A percentile compares a stretch with the other conserved stretches of the same genome.
Conservation (phyloP, 768 basidiomycete genomes). For the Amyloporia xantha region DNA sequence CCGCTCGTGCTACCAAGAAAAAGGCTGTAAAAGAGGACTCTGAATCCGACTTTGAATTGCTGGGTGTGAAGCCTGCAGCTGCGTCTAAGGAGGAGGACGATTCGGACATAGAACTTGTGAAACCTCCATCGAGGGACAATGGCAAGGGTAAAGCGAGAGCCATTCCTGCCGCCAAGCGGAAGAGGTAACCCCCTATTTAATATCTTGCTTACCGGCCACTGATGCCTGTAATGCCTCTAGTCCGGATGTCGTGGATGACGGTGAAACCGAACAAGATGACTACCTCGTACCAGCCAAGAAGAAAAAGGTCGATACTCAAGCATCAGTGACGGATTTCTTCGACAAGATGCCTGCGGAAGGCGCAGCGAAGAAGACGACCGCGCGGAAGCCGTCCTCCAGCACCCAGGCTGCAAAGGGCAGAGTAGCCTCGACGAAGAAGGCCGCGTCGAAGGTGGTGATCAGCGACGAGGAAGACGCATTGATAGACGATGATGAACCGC, state of each 20-base stretch:
- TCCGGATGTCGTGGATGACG: slow-evolving; percentile 26
- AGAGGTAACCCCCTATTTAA: slow-evolving; percentile 39
- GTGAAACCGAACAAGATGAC: slow-evolving; percentile 37
- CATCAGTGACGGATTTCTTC: slow-evolving; percentile 56
- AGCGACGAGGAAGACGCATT: slow-evolving; percentile 31
- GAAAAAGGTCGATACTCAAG: slow-evolving; percentile 31
- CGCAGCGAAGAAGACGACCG: slow-evolving; percentile 33
- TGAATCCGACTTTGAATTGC: slow-evolving; percentile 40
- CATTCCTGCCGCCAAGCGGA: slow-evolving; percentile 45
- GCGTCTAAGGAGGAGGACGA: slow-evolving; percentile 30
- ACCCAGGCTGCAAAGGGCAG: slow-evolving; percentile 12
- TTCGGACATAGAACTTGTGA: slow-evolving; percentile 33
- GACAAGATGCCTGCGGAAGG: slow-evolving; percentile 29
- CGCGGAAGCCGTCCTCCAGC: slow-evolving; percentile 13
- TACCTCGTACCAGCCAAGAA: slow-evolving; percentile 49
- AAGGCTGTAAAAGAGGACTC: slow-evolving; percentile 30
- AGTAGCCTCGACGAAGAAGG: slow-evolving; percentile 51
- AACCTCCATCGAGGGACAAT: slow-evolving; percentile 24
- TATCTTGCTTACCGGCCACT: not conserved
- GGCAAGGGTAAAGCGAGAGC: slow-evolving; percentile 41
- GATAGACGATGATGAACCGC: slow-evolving; percentile 31
- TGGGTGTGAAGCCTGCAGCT: slow-evolving; percentile 32
- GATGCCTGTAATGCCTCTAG: slow-evolving; percentile 19
- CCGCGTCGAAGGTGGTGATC: slow-evolving; percentile 33
- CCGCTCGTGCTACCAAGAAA: slow-evolving; percentile 26